These are phyloP conservation scores for Phytophthora agathidicida DNA, from an alignment of 352 stramenopile genomes.

Conservation along the genomic window DNA sequence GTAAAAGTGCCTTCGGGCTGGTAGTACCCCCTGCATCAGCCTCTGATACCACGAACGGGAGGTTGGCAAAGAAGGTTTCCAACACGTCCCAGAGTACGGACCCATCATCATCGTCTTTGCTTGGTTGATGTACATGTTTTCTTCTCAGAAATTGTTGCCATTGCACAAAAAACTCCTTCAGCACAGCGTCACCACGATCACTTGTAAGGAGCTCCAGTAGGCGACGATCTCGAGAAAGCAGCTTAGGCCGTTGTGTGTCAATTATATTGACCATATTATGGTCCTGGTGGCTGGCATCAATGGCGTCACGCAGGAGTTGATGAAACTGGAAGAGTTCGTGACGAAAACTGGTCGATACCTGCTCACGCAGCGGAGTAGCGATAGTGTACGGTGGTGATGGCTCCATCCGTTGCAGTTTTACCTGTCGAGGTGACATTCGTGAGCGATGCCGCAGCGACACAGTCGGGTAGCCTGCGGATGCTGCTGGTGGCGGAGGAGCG, in stretches of 20 bases:
- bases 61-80: constrained; percentile 66
- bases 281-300: constrained; percentile 10
- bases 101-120: constrained; percentile 24
- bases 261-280: too few species aligned
- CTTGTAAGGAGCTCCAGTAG: constrained; percentile 70
- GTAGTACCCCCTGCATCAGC: constrained; percentile 35
- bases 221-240: constrained; percentile 29
- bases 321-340: constrained; percentile 78
- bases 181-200: constrained; percentile 64
- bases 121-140: not conserved
- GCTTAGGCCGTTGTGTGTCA: constrained; percentile 1
- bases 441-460: constrained; percentile 15
- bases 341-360: constrained; percentile 48
- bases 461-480: constrained; percentile 24
- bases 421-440: constrained; percentile 35
- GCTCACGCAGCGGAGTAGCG: constrained; percentile 34
- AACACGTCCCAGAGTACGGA: constrained; percentile 60
- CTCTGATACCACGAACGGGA: constrained; percentile 61
- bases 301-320: constrained; percentile 59
- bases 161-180: constrained; percentile 67
- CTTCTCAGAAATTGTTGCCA: constrained; percentile 37
- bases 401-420: constrained; percentile 46
- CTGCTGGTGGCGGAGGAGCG: constrained; percentile 2
- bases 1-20: constrained; percentile 50
- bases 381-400: constrained; percentile 22